Percentiles rank a stretch among this genome's conserved stretches.
Conservation (phyloP, 306 rosid genomes). For the Senna siamea region DNA sequence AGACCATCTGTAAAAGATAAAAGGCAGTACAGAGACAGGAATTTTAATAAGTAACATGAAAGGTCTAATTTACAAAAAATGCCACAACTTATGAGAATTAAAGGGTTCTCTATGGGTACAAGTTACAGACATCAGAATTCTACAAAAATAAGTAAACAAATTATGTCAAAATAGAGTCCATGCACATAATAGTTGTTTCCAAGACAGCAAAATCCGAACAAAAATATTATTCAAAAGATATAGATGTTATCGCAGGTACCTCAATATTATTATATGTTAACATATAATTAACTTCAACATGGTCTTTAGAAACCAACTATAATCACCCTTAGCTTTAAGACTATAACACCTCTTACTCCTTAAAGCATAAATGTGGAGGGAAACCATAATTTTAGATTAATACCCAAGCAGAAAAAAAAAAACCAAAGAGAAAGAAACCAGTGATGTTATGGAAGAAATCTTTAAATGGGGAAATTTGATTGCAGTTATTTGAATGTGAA, state of each 20-base stretch:
- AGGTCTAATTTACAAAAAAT: constrained; percentile 26
- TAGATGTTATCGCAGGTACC: too few species aligned
- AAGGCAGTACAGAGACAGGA: constrained; percentile 21
- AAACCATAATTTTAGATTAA: constrained; percentile 16
- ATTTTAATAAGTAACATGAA: constrained; percentile 27
- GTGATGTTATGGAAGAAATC: constrained; percentile 1
- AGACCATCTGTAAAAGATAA: background rate
- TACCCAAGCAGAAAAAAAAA: constrained; percentile 1
- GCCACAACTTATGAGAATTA: constrained; percentile 6
- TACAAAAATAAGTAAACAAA: background rate
- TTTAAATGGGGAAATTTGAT: background rate
- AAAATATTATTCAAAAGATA: too few species aligned
- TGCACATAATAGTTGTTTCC: background rate
- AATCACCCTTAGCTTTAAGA: constrained; percentile 3
- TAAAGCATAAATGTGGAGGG: constrained; percentile 29
- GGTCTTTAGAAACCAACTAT: too few species aligned
- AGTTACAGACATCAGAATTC: background rate
- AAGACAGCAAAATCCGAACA: too few species aligned
- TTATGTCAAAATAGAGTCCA: background rate
- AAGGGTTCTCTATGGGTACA: background rate
- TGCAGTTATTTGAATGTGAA: background rate
- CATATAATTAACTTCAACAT: too few species aligned
- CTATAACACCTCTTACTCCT: constrained; percentile 3
- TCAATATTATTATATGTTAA: too few species aligned
- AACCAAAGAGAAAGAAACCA: constrained; percentile 14